A percentile compares a stretch with the other conserved stretches of the same genome.
These are phyloP conservation scores for Microbotryum intermedium DNA, from an alignment of 1,284 basidiomycete species.

Conservation along the genomic window DNA sequence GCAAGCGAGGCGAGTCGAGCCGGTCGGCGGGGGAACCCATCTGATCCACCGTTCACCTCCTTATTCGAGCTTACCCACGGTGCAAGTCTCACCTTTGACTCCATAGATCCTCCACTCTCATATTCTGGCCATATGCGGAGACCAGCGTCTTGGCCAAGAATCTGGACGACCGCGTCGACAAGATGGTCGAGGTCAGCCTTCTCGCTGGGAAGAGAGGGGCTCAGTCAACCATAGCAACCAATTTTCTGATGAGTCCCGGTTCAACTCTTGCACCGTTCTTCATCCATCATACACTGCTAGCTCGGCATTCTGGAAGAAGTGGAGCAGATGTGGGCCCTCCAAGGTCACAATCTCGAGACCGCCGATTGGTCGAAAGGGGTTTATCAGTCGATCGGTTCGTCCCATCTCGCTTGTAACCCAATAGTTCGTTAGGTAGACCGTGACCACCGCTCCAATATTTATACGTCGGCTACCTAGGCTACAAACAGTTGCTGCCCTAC, in stretches of 20 bases:
- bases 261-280: background rate
- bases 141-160: slow-evolving; percentile 55
- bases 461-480: no score
- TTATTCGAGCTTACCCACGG: no score
- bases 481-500: slow-evolving; percentile 43
- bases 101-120: slow-evolving; percentile 64
- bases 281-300: slow-evolving; percentile 44
- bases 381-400: slow-evolving; percentile 84
- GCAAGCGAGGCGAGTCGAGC: no score
- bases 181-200: slow-evolving; percentile 74
- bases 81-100: no score
- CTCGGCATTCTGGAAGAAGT: slow-evolving; percentile 79
- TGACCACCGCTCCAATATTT: no score
- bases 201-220: background rate
- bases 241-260: background rate
- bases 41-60: no score
- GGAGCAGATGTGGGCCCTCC: slow-evolving; percentile 42
- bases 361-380: slow-evolving; percentile 68
- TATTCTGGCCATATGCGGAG: slow-evolving; percentile 84
- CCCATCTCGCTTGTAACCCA: slow-evolving; percentile 15
- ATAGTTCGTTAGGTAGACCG: no score
- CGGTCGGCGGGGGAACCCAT: no score
- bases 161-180: slow-evolving; percentile 69
- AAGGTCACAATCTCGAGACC: slow-evolving; percentile 10
- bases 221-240: background rate